Percentiles rank a stretch among this genome's conserved stretches.
Conservation (phyloP, 108 stramenopile genomes). For the Skeletonema tropicum region DNA sequence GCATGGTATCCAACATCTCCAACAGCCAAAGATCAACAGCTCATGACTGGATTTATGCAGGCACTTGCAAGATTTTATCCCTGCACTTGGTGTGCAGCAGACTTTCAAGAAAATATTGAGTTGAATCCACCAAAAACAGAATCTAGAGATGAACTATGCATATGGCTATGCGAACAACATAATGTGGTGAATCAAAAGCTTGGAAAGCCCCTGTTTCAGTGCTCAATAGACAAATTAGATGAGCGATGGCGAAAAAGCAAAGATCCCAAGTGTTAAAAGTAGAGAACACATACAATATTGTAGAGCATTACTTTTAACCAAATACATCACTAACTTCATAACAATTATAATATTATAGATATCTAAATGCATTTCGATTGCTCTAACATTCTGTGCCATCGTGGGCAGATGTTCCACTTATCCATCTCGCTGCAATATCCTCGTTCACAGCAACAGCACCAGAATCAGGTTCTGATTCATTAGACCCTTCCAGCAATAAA, state of each 20-base stretch:
- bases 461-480: neutral
- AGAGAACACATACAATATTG: neutral
- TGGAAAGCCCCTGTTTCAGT: conserved; percentile 76
- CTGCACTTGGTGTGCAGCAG: conserved; percentile 79
- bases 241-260: conserved; percentile 86
- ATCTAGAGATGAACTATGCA: conserved; percentile 74
- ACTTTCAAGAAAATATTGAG: conserved; percentile 76
- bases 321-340: neutral
- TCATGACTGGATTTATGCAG: conserved; percentile 66
- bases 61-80: conserved; percentile 85
- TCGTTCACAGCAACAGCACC: conserved; percentile 28
- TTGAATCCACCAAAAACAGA: conserved; percentile 69
- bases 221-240: conserved; percentile 76
- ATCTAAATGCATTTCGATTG: neutral
- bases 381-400: neutral
- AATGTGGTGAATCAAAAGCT: conserved; percentile 83
- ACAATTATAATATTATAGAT: neutral
- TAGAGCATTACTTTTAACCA: too few relatives aligned
- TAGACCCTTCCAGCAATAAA: conserved; percentile 29
- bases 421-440: conserved; percentile 48
- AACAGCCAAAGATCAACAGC: conserved; percentile 55
- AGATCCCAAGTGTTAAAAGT: conserved; percentile 58
- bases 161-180: conserved; percentile 90
- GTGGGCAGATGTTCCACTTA: conserved; percentile 18
- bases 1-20: conserved; percentile 89